Percentiles rank a stretch among this genome's conserved stretches.
phyloP scores from a whole-genome alignment of 169 alveolate species.

The Plasmodium vivax region DNA sequence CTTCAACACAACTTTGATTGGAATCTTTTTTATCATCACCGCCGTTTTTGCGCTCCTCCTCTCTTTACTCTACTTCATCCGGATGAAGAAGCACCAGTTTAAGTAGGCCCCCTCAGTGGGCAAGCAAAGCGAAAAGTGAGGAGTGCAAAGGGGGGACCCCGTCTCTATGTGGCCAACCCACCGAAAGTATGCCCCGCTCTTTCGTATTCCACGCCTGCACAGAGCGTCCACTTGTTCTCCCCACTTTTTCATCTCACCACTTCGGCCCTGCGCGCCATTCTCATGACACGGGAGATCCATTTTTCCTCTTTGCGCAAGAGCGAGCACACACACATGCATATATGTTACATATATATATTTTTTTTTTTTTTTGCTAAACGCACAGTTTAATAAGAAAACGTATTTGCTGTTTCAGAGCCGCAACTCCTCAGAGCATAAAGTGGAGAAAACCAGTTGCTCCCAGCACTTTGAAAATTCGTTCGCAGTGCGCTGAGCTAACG shows the following conservation, averaged over 20 bases:
- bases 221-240: neutral
- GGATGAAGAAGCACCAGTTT: conserved; percentile 45
- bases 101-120: neutral
- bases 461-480: neutral
- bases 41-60: conserved; percentile 29
- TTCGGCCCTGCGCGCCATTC: neutral
- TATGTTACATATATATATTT: neutral
- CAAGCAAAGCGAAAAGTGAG: neutral
- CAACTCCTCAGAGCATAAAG: neutral
- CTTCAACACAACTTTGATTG: conserved; percentile 7
- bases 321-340: neutral
- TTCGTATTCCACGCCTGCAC: neutral
- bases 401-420: neutral
- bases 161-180: neutral
- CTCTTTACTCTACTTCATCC: conserved; percentile 11
- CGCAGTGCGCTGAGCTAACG: neutral
- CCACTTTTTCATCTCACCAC: neutral
- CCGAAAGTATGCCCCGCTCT: neutral
- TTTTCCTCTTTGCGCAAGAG: neutral
- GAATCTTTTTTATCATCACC: conserved; percentile 36
- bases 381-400: neutral
- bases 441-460: neutral
- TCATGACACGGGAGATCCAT: neutral
- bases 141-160: neutral
- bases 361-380: neutral